phyloP scores from a whole-genome alignment of 2,329 filamentous ascomycete species.

The Ophidiomyces ophidiicola region DNA sequence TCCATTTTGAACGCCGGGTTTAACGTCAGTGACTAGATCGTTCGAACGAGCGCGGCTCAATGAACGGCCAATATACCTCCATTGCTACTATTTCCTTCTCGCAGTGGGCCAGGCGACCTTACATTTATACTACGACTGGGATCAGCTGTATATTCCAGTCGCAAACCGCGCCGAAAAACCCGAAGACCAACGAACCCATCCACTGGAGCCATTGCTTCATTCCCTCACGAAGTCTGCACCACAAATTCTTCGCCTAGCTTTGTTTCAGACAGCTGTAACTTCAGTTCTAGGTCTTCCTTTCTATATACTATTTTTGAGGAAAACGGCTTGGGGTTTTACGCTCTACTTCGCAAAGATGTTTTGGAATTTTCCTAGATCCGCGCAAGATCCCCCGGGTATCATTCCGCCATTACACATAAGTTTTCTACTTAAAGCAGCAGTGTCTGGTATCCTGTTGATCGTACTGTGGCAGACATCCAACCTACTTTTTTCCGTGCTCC shows the following conservation, averaged over 20 bases:
- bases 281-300: constrained; percentile 41
- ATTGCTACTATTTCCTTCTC: constrained; percentile 55
- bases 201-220: constrained; percentile 26
- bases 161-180: constrained; percentile 25
- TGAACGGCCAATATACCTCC: constrained; percentile 72
- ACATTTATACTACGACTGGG: constrained; percentile 63
- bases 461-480: constrained; percentile 69
- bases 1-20: background rate
- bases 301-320: constrained; percentile 53
- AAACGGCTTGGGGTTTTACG: constrained; percentile 54
- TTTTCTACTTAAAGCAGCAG: constrained; percentile 45
- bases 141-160: constrained; percentile 48
- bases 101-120: constrained; percentile 55
- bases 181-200: constrained; percentile 28
- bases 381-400: constrained; percentile 44
- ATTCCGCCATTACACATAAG: constrained; percentile 47
- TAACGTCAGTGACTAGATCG: constrained; percentile 23
- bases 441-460: constrained; percentile 54
- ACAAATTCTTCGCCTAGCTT: constrained; percentile 23
- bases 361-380: constrained; percentile 62
- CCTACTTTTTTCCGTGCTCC: constrained; percentile 63
- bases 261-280: constrained; percentile 29
- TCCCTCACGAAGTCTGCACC: constrained; percentile 29
- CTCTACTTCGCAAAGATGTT: constrained; percentile 59
- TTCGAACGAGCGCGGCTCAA: constrained; percentile 66